Conservation (phyloP, 768 basidiomycete species). For the Baorangia bicolor region DNA sequence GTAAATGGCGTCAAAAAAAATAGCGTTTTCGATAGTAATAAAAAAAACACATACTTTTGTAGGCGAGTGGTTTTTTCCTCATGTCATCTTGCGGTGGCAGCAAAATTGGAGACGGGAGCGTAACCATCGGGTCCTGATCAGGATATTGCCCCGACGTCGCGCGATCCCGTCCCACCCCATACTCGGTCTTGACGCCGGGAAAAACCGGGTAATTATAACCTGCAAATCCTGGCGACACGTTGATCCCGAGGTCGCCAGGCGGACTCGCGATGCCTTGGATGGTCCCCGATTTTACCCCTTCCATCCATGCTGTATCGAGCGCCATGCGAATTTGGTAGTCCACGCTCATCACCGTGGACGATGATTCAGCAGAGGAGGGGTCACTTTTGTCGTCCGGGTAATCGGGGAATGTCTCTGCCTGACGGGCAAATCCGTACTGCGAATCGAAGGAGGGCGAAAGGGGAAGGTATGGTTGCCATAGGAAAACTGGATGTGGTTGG, state of each 20-base stretch:
- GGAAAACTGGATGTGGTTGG: constrained; percentile 17
- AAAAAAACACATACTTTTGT: constrained; percentile 27
- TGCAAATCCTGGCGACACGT: constrained; percentile 10
- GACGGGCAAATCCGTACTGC: constrained; percentile 8
- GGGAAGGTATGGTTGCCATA: constrained; percentile 34
- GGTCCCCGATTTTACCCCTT: not conserved
- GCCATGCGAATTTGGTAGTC: constrained; percentile 9
- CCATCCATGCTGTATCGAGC: constrained; percentile 1
- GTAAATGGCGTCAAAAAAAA: not conserved
- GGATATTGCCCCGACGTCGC: constrained; percentile 10
- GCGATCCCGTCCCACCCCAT: constrained; percentile 1
- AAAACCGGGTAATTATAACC: constrained; percentile 13
- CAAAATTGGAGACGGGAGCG: not conserved
- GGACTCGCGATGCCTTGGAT: constrained; percentile 1
- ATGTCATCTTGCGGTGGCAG: constrained; percentile 15
- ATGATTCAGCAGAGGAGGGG: constrained; percentile 26
- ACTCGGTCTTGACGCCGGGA: constrained; percentile 13
- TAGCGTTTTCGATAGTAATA: not conserved
- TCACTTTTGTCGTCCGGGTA: constrained; percentile 27
- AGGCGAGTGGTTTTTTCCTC: constrained; percentile 24
- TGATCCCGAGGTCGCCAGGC: constrained; percentile 11
- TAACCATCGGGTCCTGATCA: not conserved
- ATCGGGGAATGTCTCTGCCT: constrained; percentile 11
- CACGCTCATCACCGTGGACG: constrained; percentile 10
- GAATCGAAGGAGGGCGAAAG: constrained; percentile 17